phyloP scores from a whole-genome alignment of 2,329 filamentous ascomycete genomes.

The Phialocephala subalpina region DNA sequence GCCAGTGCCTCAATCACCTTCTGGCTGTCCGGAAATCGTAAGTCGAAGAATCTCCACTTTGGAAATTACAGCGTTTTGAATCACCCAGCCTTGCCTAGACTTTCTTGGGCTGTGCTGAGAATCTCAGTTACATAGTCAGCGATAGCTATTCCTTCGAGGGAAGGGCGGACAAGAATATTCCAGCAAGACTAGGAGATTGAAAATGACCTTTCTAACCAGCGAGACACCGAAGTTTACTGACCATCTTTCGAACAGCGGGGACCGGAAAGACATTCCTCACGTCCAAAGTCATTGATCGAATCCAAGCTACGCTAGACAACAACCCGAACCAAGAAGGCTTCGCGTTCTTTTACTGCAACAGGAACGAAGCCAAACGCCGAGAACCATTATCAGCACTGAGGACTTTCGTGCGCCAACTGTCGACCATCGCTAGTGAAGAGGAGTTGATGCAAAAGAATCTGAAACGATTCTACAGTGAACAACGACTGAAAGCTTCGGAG shows the following conservation, averaged over 20 bases:
- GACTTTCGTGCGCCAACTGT: constrained; percentile 44
- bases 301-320: constrained; percentile 22
- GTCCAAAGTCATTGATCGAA: constrained; percentile 40
- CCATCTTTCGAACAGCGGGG: constrained; percentile 31
- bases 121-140: too few species aligned
- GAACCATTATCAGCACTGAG: constrained; percentile 44
- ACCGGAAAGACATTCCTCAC: constrained; percentile 42
- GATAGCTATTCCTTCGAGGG: too few species aligned
- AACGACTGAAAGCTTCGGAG: constrained; percentile 20
- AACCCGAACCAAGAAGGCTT: constrained; percentile 37
- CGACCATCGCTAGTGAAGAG: constrained; percentile 31
- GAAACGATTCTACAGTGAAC: constrained; percentile 13
- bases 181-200: too few species aligned
- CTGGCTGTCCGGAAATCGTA: constrained; percentile 27
- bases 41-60: not conserved
- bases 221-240: constrained; percentile 15
- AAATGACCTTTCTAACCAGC: too few species aligned
- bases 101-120: too few species aligned
- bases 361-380: constrained; percentile 38
- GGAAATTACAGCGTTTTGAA: too few species aligned
- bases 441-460: constrained; percentile 30
- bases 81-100: too few species aligned
- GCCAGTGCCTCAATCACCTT: constrained; percentile 25
- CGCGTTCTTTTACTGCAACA: constrained; percentile 48
- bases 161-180: too few species aligned